Percentiles rank a stretch among this genome's conserved stretches.
Conservation (phyloP, 768 basidiomycete genomes). For the Trametes coccinea region DNA sequence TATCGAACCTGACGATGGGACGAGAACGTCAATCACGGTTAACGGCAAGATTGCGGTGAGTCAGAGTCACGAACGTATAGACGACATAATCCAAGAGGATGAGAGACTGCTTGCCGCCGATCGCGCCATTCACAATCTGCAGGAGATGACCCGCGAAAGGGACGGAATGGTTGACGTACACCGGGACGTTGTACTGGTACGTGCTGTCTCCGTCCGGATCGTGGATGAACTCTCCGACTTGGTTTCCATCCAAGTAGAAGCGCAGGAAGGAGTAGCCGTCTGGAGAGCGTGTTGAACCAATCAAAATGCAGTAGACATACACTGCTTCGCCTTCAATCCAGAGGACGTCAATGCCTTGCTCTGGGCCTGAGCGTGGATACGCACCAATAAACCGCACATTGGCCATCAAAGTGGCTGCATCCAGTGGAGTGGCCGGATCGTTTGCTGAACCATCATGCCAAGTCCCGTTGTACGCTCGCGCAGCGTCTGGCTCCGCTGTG, state of each 20-base stretch:
- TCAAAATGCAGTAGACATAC: slow-evolving; percentile 42
- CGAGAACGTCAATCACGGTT: not conserved
- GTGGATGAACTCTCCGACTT: slow-evolving; percentile 31
- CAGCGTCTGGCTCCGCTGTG: slow-evolving; percentile 6
- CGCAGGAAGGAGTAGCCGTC: slow-evolving; percentile 35
- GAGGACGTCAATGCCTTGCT: too few relatives aligned
- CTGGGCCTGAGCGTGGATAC: too few relatives aligned
- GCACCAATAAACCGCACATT: too few relatives aligned
- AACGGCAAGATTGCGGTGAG: not conserved
- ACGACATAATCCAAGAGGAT: slow-evolving; percentile 41
- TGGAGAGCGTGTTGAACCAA: slow-evolving; percentile 27
- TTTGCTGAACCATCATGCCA: slow-evolving; percentile 16
- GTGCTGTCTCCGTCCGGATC: slow-evolving; percentile 22
- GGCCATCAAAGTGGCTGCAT: too few relatives aligned
- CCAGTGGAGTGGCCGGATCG: too few relatives aligned
- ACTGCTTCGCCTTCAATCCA: slow-evolving; percentile 35
- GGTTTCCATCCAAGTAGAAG: slow-evolving; percentile 39
- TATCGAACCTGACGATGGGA: not conserved
- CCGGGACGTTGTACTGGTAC: slow-evolving; percentile 38
- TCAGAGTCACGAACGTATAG: slow-evolving; percentile 35
- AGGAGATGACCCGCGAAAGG: slow-evolving; percentile 33
- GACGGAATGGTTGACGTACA: slow-evolving; percentile 34
- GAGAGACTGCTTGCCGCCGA: slow-evolving; percentile 31
- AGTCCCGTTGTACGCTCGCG: slow-evolving; percentile 5
- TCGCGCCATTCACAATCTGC: slow-evolving; percentile 36